Evolutionary conservation across 495 filamentous ascomycete species (phyloP), one percentile per base, ranked within the genome.

Genomic region (Daldinia caldariorum): DNA sequence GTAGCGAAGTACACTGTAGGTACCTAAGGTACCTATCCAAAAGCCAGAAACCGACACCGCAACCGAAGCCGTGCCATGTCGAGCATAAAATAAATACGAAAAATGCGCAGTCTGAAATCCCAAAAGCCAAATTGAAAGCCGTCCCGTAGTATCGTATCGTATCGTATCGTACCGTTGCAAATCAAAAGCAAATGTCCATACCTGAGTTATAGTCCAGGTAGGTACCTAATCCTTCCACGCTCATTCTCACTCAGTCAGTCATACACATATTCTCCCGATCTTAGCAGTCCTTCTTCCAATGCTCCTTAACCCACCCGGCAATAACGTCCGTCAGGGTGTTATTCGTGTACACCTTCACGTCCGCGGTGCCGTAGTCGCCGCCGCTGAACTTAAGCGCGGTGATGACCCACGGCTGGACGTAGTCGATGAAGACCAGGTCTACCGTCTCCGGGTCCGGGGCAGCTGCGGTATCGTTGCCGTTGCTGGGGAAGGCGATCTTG

Each of bases 341-440:
- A 14, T 87, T 82, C 75, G 91, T 85, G 74, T 92, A 97, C 26
- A 79, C 74, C 64, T 83, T 79, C 16, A 92, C 90, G 71, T 92
- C 84, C 4, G 85, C 80, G 29, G 78, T 78, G 20, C 72, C 75
- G 63, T 91, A 91, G 12, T 85, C 82, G 34, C 91, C 81, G 0
- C 90, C 89, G 16, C 86, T 83, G 73, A 91, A 91, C 66, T 81
- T 80, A 43, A 97, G 79, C 18, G 92, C 95, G 3, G 91, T 76
- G 49, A 93, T 73, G 55, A 97, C 81, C 83, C 90, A 92, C 39
- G 86, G 85, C 78, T 97, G 85, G 55, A 98, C 90, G 69, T 97
- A 99, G 71, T 97, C 94, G 51, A 94, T 84, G 76, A 95, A 99
- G 22, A 97, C 89, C 4, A 99, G 70, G 76, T 97, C 94, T 1